Percentiles rank a stretch among this genome's conserved stretches.
Evolutionary conservation across 495 filamentous ascomycete genomes (phyloP).

Genomic region (Tuber umbilicatum): DNA sequence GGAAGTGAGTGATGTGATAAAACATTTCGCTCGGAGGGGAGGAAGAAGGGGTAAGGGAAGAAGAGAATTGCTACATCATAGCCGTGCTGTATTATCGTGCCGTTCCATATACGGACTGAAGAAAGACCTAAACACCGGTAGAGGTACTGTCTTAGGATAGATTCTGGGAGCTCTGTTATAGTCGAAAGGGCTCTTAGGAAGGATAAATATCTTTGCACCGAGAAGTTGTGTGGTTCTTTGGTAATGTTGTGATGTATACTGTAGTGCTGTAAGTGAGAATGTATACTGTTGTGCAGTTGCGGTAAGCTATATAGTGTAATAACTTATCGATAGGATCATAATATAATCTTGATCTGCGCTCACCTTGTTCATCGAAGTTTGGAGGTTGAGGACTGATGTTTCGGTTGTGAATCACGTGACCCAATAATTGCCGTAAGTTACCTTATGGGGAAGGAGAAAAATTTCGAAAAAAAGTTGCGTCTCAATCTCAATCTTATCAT

Average conservation of each 20-base stretch:
- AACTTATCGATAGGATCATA: not conserved
- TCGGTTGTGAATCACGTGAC: not conserved
- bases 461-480: not conserved
- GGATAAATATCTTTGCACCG: not conserved
- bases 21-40: not conserved
- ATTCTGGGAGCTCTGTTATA: not conserved
- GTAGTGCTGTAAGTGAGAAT: not conserved
- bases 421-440: not conserved
- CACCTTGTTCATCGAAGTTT: not conserved
- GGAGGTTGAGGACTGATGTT: not conserved
- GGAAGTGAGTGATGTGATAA: not conserved
- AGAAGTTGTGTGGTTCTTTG: not conserved
- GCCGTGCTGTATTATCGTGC: not conserved
- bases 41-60: not conserved
- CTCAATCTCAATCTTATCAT: not conserved
- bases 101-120: not conserved
- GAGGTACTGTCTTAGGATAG: constrained; percentile 4
- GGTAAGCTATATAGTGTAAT: not conserved
- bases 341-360: not conserved
- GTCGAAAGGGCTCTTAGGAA: not conserved
- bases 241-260: not conserved
- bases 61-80: not conserved
- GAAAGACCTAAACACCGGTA: not conserved
- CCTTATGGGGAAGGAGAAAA: not conserved
- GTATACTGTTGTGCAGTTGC: not conserved